These are phyloP conservation scores for Penicillium capsulatum DNA, from an alignment of 2,329 filamentous ascomycete genomes.

Conservation along the genomic window DNA sequence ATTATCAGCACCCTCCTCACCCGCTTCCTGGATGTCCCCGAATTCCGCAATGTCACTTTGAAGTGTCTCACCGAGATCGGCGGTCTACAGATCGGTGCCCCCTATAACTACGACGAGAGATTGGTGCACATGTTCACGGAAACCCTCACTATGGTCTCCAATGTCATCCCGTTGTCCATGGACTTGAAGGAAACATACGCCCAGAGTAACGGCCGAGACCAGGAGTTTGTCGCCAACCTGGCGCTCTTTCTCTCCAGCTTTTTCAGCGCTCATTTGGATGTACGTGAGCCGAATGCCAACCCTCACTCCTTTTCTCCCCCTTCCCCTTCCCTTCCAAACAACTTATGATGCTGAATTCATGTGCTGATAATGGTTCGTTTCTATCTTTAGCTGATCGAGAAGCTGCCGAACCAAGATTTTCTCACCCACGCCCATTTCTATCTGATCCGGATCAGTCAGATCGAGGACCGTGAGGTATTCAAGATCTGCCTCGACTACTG, in stretches of 20 bases:
- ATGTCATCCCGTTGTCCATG: conserved; percentile 84
- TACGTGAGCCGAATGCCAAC: conserved; percentile 38
- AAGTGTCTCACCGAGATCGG: conserved; percentile 98
- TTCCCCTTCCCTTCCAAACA: too few species aligned
- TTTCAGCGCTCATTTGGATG: conserved; percentile 86
- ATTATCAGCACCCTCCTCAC: conserved; percentile 92
- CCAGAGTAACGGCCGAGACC: conserved; percentile 84
- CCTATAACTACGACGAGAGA: conserved; percentile 85
- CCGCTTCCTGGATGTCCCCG: conserved; percentile 85
- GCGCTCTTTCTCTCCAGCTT: conserved; percentile 96
- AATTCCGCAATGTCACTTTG: conserved; percentile 93
- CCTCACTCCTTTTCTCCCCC: too few species aligned
- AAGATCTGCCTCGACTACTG: conserved; percentile 99
- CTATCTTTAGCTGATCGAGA: conserved; percentile 72
- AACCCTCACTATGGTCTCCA: conserved; percentile 84
- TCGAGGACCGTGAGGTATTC: conserved; percentile 98
- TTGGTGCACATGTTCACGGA: conserved; percentile 98
- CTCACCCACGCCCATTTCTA: conserved; percentile 97
- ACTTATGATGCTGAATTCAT: too few species aligned
- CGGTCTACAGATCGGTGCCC: conserved; percentile 74
- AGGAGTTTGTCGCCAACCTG: conserved; percentile 96
- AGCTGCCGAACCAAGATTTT: conserved; percentile 89
- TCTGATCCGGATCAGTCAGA: conserved; percentile 95
- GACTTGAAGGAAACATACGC: conserved; percentile 90
- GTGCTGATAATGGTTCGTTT: conserved; percentile 7